Percentiles rank a stretch among this genome's conserved stretches.
Conservation (phyloP, 73 alveolate genomes). For the Paramecium sexaurelia region DNA sequence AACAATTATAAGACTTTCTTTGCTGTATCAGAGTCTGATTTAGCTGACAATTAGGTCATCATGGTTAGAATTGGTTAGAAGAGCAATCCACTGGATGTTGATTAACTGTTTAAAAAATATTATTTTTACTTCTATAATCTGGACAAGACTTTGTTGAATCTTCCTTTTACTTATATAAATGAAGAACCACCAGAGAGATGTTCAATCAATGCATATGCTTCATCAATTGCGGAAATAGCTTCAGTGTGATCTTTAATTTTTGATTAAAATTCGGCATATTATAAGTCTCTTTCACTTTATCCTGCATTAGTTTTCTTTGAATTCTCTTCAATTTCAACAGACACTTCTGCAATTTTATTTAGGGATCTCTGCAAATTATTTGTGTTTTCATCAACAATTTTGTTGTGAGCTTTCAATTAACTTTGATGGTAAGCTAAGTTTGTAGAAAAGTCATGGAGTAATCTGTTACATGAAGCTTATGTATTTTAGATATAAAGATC, state of each 20-base stretch:
- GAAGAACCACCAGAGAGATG: slow-evolving; percentile 54
- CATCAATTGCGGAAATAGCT: slow-evolving; percentile 52
- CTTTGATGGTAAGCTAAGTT: slow-evolving; percentile 44
- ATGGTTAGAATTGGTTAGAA: slow-evolving; percentile 57
- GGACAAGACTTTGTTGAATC: not conserved
- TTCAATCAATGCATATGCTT: slow-evolving; percentile 56
- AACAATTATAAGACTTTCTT: slow-evolving; percentile 43
- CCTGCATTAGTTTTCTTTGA: slow-evolving; percentile 51
- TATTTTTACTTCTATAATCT: slow-evolving; percentile 6
- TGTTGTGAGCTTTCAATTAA: slow-evolving; percentile 46
- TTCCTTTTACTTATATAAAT: slow-evolving; percentile 43
- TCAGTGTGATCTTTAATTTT: slow-evolving; percentile 51
- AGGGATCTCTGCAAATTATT: slow-evolving; percentile 19
- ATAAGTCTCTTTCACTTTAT: slow-evolving; percentile 35
- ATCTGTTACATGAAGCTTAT: slow-evolving; percentile 35
- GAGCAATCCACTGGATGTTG: not conserved
- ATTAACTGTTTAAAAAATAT: not conserved
- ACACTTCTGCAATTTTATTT: slow-evolving; percentile 49
- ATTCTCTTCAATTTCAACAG: slow-evolving; percentile 56
- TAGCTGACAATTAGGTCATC: slow-evolving; percentile 52
- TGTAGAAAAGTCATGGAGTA: slow-evolving; percentile 40
- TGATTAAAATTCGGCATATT: slow-evolving; percentile 48
- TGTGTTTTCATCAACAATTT: slow-evolving; percentile 37
- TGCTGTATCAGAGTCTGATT: slow-evolving; percentile 26
- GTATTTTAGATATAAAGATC: slow-evolving; percentile 52